Evolutionary conservation across 768 basidiomycete species (phyloP), one percentile per base, ranked within the genome.

Genomic region (Amanita inopinata): DNA sequence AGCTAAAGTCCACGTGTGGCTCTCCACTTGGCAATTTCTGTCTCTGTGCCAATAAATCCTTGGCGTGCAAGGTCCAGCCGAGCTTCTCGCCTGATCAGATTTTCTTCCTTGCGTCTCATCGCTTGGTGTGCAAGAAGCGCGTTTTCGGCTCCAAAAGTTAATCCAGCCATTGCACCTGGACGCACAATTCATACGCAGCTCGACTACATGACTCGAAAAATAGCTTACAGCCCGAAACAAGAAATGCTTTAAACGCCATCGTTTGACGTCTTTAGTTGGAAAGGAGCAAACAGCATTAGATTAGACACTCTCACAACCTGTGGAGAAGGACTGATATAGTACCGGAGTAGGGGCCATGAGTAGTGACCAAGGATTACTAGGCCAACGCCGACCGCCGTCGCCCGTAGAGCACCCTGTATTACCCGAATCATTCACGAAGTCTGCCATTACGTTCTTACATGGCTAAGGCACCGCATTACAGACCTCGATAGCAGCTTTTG

Each of bases 1-100:
- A 14, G 24, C 33, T 49, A 33, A 33, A 59, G 62, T 50, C 69
- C 64, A 42, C 50, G 58, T 22, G 58, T 59, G 43, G 65, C 73
- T 55, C 73, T 81, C 89, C 89, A 93, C 56, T 76, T 78, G 23
- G 76, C 68, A 23, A 92, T 91, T 48, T 84, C 87, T 6, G 83
- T 77, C 59, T 93, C 89, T 5, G 88, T 90, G 2, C 78, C 76
- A 40, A 92, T 72, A 33, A 84, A 64, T 18, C 89, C 89, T 46
- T 75, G 74, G 28, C 76, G 70, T 12, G 81, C 77, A 35, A 93
- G 71, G 43, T 87, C 86, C 24, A 80, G 65, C 31, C 83, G 70
- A 7, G 89, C 89, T 57, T 85, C 70, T 39, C 75, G 70, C 27
- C 89, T 77, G 28, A 91, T 61, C 10, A 68, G 61, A 48, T 81